A percentile compares a stretch with the other conserved stretches of the same genome.
phyloP scores from a whole-genome alignment of 2,329 filamentous ascomycete species.

The Drechslerella dactyloides region DNA sequence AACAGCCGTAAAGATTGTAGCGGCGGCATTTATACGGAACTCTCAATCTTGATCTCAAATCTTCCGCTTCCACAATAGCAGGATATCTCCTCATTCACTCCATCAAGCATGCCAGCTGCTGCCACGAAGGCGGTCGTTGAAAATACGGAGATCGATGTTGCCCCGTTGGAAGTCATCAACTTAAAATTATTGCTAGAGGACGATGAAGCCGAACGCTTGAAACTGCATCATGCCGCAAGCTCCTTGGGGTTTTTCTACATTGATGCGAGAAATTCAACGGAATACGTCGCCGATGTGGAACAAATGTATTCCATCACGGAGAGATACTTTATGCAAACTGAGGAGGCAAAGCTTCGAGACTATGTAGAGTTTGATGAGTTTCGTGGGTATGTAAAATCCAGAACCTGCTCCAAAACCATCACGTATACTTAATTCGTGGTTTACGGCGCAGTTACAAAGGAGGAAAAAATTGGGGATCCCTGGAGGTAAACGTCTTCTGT shows the following conservation, averaged over 20 bases:
- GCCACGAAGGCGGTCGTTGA: constrained; percentile 6
- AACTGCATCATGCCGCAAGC: constrained; percentile 19
- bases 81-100: not conserved
- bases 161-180: constrained; percentile 20
- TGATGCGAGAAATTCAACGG: constrained; percentile 13
- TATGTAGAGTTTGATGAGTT: constrained; percentile 10
- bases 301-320: constrained; percentile 24
- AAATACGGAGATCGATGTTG: constrained; percentile 11
- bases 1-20: not conserved
- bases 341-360: constrained; percentile 25
- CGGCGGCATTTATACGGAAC: not conserved
- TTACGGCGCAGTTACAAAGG: constrained; percentile 19
- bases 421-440: not conserved
- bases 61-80: not conserved
- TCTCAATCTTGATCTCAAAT: not conserved
- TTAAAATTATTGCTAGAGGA: constrained; percentile 10
- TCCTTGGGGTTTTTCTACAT: constrained; percentile 37
- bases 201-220: constrained; percentile 13
- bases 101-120: not conserved
- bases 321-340: constrained; percentile 33
- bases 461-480: constrained; percentile 25
- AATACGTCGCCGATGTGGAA: constrained; percentile 21
- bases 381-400: constrained; percentile 16
- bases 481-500: constrained; percentile 15
- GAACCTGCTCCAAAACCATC: no score